These are phyloP conservation scores for Ensete ventricosum DNA, from an alignment of 176 grass and related monocot genomes.

Conservation along the genomic window DNA sequence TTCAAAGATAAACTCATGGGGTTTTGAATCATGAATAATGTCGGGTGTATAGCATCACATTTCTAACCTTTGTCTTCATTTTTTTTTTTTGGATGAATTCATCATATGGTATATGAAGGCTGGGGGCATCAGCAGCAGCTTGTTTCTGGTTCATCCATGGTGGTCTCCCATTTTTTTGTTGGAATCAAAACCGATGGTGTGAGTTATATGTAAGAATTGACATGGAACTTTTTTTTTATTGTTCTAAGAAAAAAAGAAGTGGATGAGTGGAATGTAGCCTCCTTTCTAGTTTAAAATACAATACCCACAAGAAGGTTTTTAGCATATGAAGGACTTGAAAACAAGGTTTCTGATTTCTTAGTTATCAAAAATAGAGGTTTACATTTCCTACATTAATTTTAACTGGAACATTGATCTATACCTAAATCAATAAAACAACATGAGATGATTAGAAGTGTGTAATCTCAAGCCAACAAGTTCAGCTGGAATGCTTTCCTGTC, in stretches of 20 bases:
- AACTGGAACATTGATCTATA: no score
- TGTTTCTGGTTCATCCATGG: constrained; percentile 1
- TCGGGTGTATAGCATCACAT: background rate
- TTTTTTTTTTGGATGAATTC: background rate
- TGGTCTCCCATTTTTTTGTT: background rate
- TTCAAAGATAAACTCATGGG: background rate
- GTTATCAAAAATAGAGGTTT: no score
- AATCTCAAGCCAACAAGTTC: no score
- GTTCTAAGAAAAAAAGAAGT: background rate
- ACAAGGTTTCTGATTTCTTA: no score
- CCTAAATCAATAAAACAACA: no score
- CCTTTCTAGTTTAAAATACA: no score
- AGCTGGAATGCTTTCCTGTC: no score
- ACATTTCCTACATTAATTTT: no score
- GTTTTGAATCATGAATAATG: background rate
- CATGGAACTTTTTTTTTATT: background rate
- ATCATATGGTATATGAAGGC: background rate
- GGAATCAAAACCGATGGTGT: background rate
- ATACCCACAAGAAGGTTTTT: no score
- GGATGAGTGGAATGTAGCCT: background rate
- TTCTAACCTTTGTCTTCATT: background rate
- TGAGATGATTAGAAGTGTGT: no score
- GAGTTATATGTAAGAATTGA: background rate
- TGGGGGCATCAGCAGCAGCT: background rate
- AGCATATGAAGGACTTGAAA: no score